A percentile compares a stretch with the other conserved stretches of the same genome.
These are phyloP conservation scores for Penstemon eatonii DNA, from an alignment of 257 asterid genomes.

Conservation along the genomic window DNA sequence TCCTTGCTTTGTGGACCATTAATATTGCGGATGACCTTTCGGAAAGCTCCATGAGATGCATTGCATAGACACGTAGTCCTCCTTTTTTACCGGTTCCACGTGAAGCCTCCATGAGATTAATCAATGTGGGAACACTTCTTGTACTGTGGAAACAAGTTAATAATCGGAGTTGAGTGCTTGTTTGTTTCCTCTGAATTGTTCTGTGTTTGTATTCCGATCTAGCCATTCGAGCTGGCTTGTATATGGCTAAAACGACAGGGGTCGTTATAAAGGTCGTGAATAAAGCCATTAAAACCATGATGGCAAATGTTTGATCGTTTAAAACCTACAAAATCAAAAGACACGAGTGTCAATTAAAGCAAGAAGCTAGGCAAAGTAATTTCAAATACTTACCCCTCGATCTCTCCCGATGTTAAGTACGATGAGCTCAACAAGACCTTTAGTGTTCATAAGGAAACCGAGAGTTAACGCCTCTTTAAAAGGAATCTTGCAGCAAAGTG, in stretches of 20 bases:
- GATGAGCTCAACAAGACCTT: constrained; percentile 76
- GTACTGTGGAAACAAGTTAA: constrained; percentile 53
- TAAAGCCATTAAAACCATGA: constrained; percentile 65
- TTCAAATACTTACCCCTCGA: constrained; percentile 45
- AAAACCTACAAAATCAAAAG: constrained; percentile 38
- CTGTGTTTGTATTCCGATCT: constrained; percentile 38
- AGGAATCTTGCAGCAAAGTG: constrained; percentile 54
- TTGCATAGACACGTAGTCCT: constrained; percentile 48
- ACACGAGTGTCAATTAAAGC: background rate
- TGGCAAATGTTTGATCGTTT: constrained; percentile 61
- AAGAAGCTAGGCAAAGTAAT: background rate
- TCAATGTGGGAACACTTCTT: constrained; percentile 49
- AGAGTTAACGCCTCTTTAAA: constrained; percentile 62
- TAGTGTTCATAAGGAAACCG: constrained; percentile 80
- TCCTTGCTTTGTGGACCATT: constrained; percentile 60
- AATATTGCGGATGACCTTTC: constrained; percentile 60
- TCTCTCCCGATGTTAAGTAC: constrained; percentile 87
- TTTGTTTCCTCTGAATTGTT: constrained; percentile 42
- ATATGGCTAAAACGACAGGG: constrained; percentile 50
- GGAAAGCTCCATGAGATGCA: constrained; percentile 64
- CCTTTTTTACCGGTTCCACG: constrained; percentile 53
- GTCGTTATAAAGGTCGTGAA: constrained; percentile 65
- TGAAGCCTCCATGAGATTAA: constrained; percentile 56
- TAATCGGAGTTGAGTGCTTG: constrained; percentile 43
- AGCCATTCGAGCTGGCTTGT: constrained; percentile 49